Conservation (phyloP, 495 filamentous ascomycete genomes). For the Aspergillus homomorphus region DNA sequence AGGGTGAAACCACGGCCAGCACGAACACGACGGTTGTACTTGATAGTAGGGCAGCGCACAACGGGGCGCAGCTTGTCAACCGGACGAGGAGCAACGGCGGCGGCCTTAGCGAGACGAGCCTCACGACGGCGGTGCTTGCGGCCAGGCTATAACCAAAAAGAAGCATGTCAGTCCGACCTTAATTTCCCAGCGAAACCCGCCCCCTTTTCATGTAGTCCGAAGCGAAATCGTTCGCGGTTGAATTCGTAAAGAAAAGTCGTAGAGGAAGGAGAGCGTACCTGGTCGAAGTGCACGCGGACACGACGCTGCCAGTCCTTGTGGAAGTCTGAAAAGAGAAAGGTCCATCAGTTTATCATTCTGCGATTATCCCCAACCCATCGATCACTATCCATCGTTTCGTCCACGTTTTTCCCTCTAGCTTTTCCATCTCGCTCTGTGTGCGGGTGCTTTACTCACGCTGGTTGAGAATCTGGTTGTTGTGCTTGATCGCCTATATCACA, state of each 20-base stretch:
- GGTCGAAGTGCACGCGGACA: slow-evolving; percentile 97
- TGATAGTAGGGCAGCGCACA: slow-evolving; percentile 90
- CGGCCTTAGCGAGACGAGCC: slow-evolving; percentile 87
- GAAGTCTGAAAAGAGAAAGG: slow-evolving; percentile 67
- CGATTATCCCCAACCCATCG: slow-evolving; percentile 20
- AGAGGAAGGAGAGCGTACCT: slow-evolving; percentile 61
- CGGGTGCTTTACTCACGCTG: slow-evolving; percentile 68
- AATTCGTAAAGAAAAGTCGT: slow-evolving; percentile 19
- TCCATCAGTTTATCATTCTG: slow-evolving; percentile 26
- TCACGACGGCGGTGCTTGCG: slow-evolving; percentile 88
- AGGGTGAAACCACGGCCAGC: slow-evolving; percentile 96
- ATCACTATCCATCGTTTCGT: slow-evolving; percentile 15
- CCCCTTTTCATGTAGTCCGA: not conserved
- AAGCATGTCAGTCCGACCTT: slow-evolving; percentile 29
- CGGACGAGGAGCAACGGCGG: slow-evolving; percentile 88
- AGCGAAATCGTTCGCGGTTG: slow-evolving; percentile 16
- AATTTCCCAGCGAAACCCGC: not conserved
- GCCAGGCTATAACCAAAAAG: slow-evolving; percentile 64
- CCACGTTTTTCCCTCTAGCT: not conserved
- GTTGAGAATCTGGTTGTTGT: slow-evolving; percentile 98
- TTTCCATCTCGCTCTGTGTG: slow-evolving; percentile 2
- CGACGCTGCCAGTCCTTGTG: slow-evolving; percentile 99
- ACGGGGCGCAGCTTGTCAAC: slow-evolving; percentile 95
- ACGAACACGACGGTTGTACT: slow-evolving; percentile 98
- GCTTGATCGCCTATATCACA: slow-evolving; percentile 83